Evolutionary conservation across 1,139 yeast genomes (phyloP), one percentile per base, ranked within the genome.

Genomic region (Meyerozyma guilliermondii): DNA sequence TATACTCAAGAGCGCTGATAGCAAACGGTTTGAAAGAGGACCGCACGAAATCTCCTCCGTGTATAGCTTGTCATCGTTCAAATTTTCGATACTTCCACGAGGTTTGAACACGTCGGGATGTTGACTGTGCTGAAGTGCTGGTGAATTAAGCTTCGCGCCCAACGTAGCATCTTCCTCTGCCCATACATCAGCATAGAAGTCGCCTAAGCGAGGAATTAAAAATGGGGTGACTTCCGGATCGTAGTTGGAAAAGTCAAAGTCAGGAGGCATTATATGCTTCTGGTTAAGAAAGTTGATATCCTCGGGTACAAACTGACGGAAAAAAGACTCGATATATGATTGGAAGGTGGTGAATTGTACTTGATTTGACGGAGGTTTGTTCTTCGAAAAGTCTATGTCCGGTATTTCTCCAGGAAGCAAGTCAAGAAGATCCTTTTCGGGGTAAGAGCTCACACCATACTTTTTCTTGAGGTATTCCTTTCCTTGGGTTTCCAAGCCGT

Each of bases 261-360:
- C 74, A 1, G 80, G 76, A 27, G 84, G 87, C 31, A 76, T 62
- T 27, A 81, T 69, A 46, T 70, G 68, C 47, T 80, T 80, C 49
- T 80, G 83, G 49, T 79, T 78, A 42, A 92, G 65, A 52, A 88
- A 81, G 41, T 83, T 81, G 35, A 89, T 58, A 58, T 92, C 98
- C 31, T 89, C 96, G 48, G 84, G 95, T 22, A 76, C 69, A 52
- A 78, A 87, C 6, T 78, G 77, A 45, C 96, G 73, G 64, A 85
- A 91, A 59, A 78, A 92, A 29, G 92, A 87, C 58, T 92, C 98
- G 39, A 89, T 75, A 51, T 85, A 88, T 1, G 92, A 68, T 49
- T 87, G 84, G 60, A 87, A 94, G 0, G 98, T 91, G 14, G 88
- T 75, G 60, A 87, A 89, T 56, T 89, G 97, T 17, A 92, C 95